These are phyloP conservation scores for Colletotrichum agaves DNA, from an alignment of 2,329 filamentous ascomycete species.

Conservation along the genomic window DNA sequence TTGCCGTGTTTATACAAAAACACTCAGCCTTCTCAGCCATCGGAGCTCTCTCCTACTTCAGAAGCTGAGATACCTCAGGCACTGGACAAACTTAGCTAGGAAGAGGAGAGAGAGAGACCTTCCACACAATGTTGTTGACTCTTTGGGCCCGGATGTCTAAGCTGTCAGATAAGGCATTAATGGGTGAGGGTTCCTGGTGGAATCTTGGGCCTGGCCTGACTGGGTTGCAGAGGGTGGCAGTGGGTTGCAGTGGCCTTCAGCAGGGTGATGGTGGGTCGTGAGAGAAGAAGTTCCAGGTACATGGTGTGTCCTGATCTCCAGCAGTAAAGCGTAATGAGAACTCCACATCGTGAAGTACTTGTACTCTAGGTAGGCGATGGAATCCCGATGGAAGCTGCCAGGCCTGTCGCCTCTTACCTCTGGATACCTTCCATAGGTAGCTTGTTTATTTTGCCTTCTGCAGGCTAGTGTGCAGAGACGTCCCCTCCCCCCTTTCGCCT, in stretches of 20 bases:
- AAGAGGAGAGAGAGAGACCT: neutral
- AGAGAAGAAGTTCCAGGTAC: neutral
- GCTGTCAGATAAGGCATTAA: constrained; percentile 19
- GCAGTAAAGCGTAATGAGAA: neutral
- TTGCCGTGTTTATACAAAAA: neutral
- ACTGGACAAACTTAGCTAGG: no score
- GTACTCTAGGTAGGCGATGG: neutral
- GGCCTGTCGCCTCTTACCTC: neutral
- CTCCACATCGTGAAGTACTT: neutral
- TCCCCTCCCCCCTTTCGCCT: no score
- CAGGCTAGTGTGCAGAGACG: no score
- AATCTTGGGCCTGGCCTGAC: neutral
- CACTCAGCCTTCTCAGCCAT: neutral
- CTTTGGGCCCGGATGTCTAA: neutral
- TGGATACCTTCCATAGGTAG: neutral
- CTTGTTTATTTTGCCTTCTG: neutral
- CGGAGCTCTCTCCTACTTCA: neutral
- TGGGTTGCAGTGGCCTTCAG: constrained; percentile 29
- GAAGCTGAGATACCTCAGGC: no score
- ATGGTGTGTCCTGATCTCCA: neutral
- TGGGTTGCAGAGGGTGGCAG: neutral
- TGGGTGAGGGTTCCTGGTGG: constrained; percentile 8
- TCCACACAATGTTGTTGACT: neutral
- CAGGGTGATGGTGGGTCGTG: neutral
- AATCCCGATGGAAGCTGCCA: constrained; percentile 33